Evolutionary conservation across 169 alveolate genomes (phyloP).

Genomic region (Sarcocystis neurona): DNA sequence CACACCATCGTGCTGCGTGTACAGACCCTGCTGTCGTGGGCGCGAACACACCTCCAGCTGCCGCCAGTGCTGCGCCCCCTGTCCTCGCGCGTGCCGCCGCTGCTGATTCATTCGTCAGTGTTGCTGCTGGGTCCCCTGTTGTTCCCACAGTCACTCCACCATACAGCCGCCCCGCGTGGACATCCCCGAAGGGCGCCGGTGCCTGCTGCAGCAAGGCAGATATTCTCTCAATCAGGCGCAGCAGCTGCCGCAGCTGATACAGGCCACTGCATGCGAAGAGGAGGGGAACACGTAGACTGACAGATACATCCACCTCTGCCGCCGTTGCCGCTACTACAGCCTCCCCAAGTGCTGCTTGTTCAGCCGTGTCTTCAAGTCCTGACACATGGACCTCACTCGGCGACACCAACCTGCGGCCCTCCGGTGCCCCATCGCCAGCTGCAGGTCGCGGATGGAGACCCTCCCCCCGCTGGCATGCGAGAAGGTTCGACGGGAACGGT

Average conservation of each 20-base stretch:
- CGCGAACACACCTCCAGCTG: no score
- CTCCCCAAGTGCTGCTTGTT: no score
- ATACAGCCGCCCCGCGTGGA: background rate
- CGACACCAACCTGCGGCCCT: no score
- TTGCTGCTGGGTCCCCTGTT: background rate
- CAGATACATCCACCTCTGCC: constrained; percentile 11
- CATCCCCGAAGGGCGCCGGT: background rate
- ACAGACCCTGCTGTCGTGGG: no score
- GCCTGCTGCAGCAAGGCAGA: background rate
- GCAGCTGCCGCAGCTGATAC: background rate
- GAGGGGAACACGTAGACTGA: constrained; percentile 2
- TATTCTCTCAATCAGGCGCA: background rate
- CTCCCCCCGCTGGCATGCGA: no score
- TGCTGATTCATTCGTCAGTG: background rate
- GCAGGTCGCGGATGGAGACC: no score
- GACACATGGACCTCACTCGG: no score
- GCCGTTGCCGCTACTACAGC: constrained; percentile 7
- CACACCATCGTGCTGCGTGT: no score
- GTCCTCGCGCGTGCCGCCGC: background rate
- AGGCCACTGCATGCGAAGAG: background rate
- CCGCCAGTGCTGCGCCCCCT: background rate
- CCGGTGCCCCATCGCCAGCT: no score
- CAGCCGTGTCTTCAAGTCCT: no score
- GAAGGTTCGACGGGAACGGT: no score
- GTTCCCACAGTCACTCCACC: background rate